Conservation (phyloP, 306 rosid species). For the Prunus fruticosa region DNA sequence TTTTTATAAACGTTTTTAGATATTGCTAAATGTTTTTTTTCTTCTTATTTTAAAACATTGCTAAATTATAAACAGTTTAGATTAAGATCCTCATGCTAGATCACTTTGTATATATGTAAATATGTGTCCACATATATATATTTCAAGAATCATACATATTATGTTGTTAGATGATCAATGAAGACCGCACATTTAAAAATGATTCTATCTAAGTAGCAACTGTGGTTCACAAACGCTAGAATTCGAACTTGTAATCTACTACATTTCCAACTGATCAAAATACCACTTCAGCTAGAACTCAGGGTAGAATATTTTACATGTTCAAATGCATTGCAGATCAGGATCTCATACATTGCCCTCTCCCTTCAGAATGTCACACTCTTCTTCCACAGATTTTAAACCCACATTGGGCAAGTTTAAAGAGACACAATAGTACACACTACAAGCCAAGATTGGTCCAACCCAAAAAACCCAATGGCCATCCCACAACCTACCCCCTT, state of each 20-base stretch:
- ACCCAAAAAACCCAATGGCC: slow-evolving; percentile 87
- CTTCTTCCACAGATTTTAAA: slow-evolving; percentile 29
- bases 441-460: slow-evolving; percentile 70
- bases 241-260: not conserved
- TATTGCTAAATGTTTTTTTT: too few species aligned
- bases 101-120: too few species aligned
- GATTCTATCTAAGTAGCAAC: too few species aligned
- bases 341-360: not conserved
- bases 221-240: too few species aligned
- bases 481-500: slow-evolving; percentile 54
- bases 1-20: too few species aligned
- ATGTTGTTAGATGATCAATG: too few species aligned
- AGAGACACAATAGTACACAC: slow-evolving; percentile 43
- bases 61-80: too few species aligned
- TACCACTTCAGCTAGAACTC: not conserved
- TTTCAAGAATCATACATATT: too few species aligned
- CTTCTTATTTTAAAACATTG: too few species aligned
- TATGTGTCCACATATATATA: too few species aligned
- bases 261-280: not conserved
- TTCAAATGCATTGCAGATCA: not conserved
- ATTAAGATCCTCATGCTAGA: too few species aligned
- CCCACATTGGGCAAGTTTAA: slow-evolving; percentile 42
- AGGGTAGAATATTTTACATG: not conserved
- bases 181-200: too few species aligned
- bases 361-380: slow-evolving; percentile 26